These are phyloP conservation scores for Passiflora organensis DNA, from an alignment of 345 rosid species.

Conservation along the genomic window DNA sequence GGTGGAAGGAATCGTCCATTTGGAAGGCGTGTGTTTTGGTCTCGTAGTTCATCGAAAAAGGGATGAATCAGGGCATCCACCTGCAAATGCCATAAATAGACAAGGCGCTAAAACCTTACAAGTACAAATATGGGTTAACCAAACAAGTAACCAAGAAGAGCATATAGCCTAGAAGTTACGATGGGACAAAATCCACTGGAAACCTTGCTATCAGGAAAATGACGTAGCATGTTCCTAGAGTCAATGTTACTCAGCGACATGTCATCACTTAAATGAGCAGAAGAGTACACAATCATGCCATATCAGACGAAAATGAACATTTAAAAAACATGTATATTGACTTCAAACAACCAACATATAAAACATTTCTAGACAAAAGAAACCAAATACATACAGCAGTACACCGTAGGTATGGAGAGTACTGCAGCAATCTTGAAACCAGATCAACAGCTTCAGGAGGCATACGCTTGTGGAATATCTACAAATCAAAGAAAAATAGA, in stretches of 20 bases:
- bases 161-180: no score
- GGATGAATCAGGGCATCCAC: slow-evolving; percentile 84
- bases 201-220: no score
- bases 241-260: no score
- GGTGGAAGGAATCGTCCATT: slow-evolving; percentile 89
- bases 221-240: no score
- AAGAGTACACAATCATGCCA: no score
- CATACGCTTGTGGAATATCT: slow-evolving; percentile 96
- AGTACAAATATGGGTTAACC: neutral
- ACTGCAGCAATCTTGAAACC: slow-evolving; percentile 91
- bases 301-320: no score
- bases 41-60: slow-evolving; percentile 91
- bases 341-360: no score
- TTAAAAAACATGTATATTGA: no score
- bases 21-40: slow-evolving; percentile 69
- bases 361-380: neutral
- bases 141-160: neutral
- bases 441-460: slow-evolving; percentile 97
- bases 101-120: neutral
- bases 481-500: neutral
- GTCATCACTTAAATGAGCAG: no score
- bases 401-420: slow-evolving; percentile 86
- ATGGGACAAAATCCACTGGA: no score
- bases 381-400: slow-evolving; percentile 56
- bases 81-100: slow-evolving; percentile 31